These are phyloP conservation scores for Strigomonas culicis DNA, from an alignment of 208 protist species.

Conservation along the genomic window DNA sequence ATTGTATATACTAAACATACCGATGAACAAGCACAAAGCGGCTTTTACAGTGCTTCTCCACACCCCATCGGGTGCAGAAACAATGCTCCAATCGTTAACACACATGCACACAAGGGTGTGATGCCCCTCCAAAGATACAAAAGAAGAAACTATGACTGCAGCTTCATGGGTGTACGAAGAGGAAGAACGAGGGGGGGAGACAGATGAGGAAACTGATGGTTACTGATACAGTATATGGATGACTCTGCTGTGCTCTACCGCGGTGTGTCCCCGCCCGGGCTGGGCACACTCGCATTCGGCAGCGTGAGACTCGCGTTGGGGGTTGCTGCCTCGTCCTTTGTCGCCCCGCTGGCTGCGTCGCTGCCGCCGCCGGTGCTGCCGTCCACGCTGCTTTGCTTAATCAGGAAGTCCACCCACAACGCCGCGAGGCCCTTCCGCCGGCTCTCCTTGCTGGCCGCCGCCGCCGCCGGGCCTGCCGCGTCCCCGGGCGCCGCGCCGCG, in stretches of 20 bases:
- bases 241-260: not conserved
- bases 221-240: not conserved
- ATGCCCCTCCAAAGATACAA: not conserved
- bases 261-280: not conserved
- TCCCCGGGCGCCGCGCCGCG: not conserved
- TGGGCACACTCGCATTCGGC: not conserved
- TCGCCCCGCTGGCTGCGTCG: not conserved
- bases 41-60: too few relatives aligned
- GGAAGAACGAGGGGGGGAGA: not conserved
- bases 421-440: slow-evolving; percentile 33
- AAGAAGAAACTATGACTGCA: not conserved
- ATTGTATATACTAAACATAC: not conserved
- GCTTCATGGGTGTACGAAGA: not conserved
- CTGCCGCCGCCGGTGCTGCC: not conserved
- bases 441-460: not conserved
- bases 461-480: not conserved
- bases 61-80: not conserved
- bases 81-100: not conserved
- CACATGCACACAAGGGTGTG: not conserved
- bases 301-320: not conserved
- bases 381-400: slow-evolving; percentile 52
- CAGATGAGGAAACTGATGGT: not conserved
- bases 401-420: slow-evolving; percentile 84
- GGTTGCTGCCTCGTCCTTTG: not conserved
- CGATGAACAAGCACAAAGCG: not conserved